Percentiles rank a stretch among this genome's conserved stretches.
phyloP scores from a whole-genome alignment of 768 basidiomycete species.

The Jaapia argillacea region DNA sequence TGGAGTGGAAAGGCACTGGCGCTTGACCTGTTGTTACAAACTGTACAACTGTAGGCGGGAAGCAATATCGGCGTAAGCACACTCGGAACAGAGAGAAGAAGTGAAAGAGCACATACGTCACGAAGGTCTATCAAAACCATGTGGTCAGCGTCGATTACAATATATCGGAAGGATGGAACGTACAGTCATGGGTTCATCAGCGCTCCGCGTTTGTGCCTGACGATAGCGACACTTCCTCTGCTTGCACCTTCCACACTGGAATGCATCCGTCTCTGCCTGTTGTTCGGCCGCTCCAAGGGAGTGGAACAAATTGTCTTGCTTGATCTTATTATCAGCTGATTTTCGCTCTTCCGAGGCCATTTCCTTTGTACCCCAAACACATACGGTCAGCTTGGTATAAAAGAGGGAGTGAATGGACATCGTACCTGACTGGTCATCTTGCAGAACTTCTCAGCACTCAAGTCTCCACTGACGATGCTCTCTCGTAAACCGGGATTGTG shows the following conservation, averaged over 20 bases:
- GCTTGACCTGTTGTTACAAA: conserved; percentile 48
- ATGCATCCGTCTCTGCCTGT: conserved; percentile 93
- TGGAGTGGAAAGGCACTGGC: neutral
- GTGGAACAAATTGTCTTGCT: conserved; percentile 81
- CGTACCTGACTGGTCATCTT: conserved; percentile 78
- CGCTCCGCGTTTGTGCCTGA: conserved; percentile 94
- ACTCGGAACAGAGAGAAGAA: neutral
- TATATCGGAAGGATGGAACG: conserved; percentile 21
- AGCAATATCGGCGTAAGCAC: neutral
- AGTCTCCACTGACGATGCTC: conserved; percentile 75
- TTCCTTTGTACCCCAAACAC: conserved; percentile 40
- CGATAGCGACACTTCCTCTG: conserved; percentile 88
- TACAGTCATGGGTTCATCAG: conserved; percentile 98
- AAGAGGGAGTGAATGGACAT: conserved; percentile 33
- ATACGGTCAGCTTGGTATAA: neutral
- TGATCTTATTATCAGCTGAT: conserved; percentile 72
- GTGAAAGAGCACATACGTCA: conserved; percentile 46
- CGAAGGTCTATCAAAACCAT: conserved; percentile 60
- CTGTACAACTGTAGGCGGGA: conserved; percentile 39
- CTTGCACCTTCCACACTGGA: conserved; percentile 95
- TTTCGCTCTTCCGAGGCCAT: conserved; percentile 94
- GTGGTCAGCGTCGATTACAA: conserved; percentile 3
- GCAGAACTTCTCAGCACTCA: conserved; percentile 59
- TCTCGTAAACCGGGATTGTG: conserved; percentile 82
- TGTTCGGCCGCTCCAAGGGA: conserved; percentile 83